phyloP scores from a whole-genome alignment of 1,139 yeast species.

The Diutina mesorugosa region DNA sequence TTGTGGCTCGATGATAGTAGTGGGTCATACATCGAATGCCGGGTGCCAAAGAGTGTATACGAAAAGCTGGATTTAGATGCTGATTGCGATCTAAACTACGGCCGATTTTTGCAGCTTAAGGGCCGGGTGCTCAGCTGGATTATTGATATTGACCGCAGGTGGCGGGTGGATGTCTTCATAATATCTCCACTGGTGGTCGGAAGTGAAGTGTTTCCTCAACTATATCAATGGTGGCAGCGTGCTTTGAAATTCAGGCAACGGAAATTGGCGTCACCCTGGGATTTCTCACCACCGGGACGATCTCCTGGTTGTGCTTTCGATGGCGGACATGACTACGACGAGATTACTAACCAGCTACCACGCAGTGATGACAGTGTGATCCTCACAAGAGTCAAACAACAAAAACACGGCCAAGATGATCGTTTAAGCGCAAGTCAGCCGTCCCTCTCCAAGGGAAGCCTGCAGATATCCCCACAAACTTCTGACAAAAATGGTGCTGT shows the following conservation, averaged over 20 bases:
- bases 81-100: neutral
- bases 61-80: neutral
- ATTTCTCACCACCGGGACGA: neutral
- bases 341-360: neutral
- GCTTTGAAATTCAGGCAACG: neutral
- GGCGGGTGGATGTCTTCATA: neutral
- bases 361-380: neutral
- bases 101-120: neutral
- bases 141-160: neutral
- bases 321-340: neutral
- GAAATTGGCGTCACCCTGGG: neutral
- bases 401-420: neutral
- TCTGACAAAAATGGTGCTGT: neutral
- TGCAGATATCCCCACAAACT: neutral
- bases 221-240: neutral
- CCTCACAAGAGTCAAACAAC: neutral
- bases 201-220: neutral
- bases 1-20: neutral
- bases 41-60: neutral
- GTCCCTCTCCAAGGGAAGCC: neutral
- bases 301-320: neutral
- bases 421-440: neutral
- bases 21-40: neutral
- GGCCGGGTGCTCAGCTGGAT: neutral
- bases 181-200: neutral